Evolutionary conservation across 2,329 filamentous ascomycete genomes (phyloP).

Genomic region (Sporothrix protearum): DNA sequence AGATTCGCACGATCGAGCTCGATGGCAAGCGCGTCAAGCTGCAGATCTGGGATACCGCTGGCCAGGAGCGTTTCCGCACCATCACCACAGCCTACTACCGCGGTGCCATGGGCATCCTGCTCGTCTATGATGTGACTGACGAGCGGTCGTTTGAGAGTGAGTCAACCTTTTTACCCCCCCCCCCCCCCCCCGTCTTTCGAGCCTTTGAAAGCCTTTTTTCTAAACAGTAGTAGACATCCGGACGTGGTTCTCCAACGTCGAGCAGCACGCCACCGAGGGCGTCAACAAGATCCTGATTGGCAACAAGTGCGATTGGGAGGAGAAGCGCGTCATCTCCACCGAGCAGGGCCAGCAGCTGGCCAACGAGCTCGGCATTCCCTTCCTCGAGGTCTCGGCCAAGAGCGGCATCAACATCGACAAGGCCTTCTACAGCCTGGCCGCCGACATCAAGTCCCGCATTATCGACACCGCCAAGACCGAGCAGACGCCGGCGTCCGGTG

Average conservation of each 20-base stretch:
- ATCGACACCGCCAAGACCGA: slow-evolving; percentile 87
- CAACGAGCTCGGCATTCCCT: slow-evolving; percentile 93
- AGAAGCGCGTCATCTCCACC: slow-evolving; percentile 91
- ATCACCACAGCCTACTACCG: slow-evolving; percentile 99
- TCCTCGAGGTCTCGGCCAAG: slow-evolving; percentile 97
- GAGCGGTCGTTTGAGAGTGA: slow-evolving; percentile 92
- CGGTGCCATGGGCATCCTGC: slow-evolving; percentile 94
- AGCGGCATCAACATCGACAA: slow-evolving; percentile 99
- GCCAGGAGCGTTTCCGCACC: slow-evolving; percentile 96
- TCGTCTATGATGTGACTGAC: slow-evolving; percentile 98
- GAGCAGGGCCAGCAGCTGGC: slow-evolving; percentile 91
- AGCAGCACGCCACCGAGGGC: slow-evolving; percentile 95
- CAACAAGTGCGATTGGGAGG: slow-evolving; percentile 99
- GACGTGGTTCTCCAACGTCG: slow-evolving; percentile 99
- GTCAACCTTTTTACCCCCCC: slow-evolving; percentile 33
- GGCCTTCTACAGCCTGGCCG: slow-evolving; percentile 91
- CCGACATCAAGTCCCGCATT: slow-evolving; percentile 97
- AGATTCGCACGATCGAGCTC: slow-evolving; percentile 97
- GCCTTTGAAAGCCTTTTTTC: background rate
- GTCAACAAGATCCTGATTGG: slow-evolving; percentile 99
- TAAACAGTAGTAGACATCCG: slow-evolving; percentile 69
- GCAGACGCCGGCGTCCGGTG: slow-evolving; percentile 53
- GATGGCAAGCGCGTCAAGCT: slow-evolving; percentile 98
- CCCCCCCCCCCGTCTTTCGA: too few species aligned
- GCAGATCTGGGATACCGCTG: slow-evolving; percentile 99